Evolutionary conservation across 169 alveolate genomes (phyloP), one percentile per base, ranked within the genome.

Genomic region (Theileria annulata): DNA sequence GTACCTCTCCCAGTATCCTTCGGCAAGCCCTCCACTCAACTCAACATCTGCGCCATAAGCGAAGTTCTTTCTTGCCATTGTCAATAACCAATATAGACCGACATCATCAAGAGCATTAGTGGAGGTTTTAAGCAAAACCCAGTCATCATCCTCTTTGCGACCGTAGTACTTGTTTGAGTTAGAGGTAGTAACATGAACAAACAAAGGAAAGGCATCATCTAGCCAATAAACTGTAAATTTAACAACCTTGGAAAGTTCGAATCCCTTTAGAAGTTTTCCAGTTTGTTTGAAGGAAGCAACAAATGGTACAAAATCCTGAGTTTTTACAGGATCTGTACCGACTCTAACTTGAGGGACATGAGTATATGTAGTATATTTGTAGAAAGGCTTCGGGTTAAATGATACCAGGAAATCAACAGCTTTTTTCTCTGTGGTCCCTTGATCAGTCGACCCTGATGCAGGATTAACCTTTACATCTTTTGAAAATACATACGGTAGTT

Each of bases 1-100:
- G 73, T 64, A 64, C 56, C 37, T 64, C 13, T 28, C 68, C 68
- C 68, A 59, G 62, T 21, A 64, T 21, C 42, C 73, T 3, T 62
- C 28, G 8, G 54, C 56, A n/a, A 64, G 28, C 28, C 59, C 56
- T 25, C 42, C 37, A 25, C 13, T 37, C 49, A 64, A 19, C 37
- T 25, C 73, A 19, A 64, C 56, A 25, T 35, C 73, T 25, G 73
- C 59, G 27, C 15, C 3, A 25, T 56, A 56, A n/a, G 73, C 33
- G 56, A 64, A 64, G 54, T 21, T 25, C 54, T 31, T 42, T 9
- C 56, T 64, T 35, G 56, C 73, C 59, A 35, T n/a, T 21, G 59
- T 10, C 21, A 25, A 21, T 49, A 64, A 19, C 12, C 15, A 17
- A 64, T 12, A 31, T 37, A 64, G 25, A 15, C n/a, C 3, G 3